Base-by-base conservation (phyloP, 768 basidiomycete species). In the Panaeolus papilionaceus region DNA sequence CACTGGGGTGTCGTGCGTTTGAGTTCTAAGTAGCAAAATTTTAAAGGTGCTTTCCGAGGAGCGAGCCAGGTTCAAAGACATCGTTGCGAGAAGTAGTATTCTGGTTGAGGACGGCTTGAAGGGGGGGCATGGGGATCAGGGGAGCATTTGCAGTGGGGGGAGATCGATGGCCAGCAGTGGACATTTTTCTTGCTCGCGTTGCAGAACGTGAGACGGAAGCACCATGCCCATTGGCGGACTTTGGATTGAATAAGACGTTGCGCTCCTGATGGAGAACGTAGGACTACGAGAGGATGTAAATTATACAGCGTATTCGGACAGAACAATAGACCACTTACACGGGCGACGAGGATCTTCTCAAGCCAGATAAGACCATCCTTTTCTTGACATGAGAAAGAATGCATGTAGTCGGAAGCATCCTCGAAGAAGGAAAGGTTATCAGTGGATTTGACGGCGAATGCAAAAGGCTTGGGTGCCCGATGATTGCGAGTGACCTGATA, bases 371-470 rank as follows among this genome's bases (percentile, higher is more conserved):
- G 84, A 44, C 93, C 92, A 61, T 94, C 92, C 44, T 82, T 85
- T 72, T 89, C 87, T 49, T 88, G 86, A 70, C 92, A 92, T 37
- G 90, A 90, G 75, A 99, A 95, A 61, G 91, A 82, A 74, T 98
- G 95, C 65, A 95, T 76, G 79, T 96, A 98, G 73, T 99, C 96
- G 38, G 89, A 84, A 4, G 88, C 88, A 76, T 94, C 89, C 79
- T 98, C 96, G 73, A 98, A 98, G 73, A 92, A 85, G 0, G 92
- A 88, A 28, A 92, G 81, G 73, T 91, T 93, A 73, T 96, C 95
- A 11, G 93, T 92, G 3, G 94, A 94, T 78, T 96, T 96, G 73
- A 96, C 80, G 40, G 93, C 89, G 74, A 98, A 97, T 23, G 90
- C 86, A 70, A 89, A 97, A 0, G 88, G 83, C 75, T 95, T 96